Base-by-base conservation (phyloP, 2,329 filamentous ascomycete genomes). In the Cyanodermella asteris region DNA sequence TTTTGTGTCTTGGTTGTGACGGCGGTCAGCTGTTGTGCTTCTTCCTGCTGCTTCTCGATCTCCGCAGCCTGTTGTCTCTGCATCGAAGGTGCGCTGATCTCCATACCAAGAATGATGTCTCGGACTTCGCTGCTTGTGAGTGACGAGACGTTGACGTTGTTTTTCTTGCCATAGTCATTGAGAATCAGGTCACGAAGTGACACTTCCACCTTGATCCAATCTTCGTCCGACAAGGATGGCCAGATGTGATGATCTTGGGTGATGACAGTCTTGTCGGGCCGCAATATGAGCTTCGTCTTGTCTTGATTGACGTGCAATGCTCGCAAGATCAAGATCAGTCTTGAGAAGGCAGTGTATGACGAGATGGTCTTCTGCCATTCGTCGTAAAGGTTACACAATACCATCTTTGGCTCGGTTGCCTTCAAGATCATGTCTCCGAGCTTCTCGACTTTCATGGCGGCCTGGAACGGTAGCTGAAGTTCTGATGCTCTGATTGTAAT, bases 161-260 rank as follows among this genome's bases (percentile, higher is more conserved):
- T 97, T 65, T 97, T 97, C 66, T 94, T 97, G 44, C 87, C 87
- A 45, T 97, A 97, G 46, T 97, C 87, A 38, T 94, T 93, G 37
- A 97, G 47, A 40, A 97, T 97, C 36, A 97, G 57, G 57, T 97
- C 87, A 47, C 87, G 73, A 20, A 97, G 59, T 44, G 91, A 78
- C 22, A 81, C 81, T 59, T 97, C 87, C n/a, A 97, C 80, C 65
- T 93, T 93, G 52, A 97, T 87, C 87, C 87, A 97, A 34, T 91
- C 82, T 39, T 97, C 87, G 35, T 97, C 87, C 0, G 77, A 72
- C 28, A 97, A 56, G 0, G 80, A 73, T 1, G 87, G 87, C 87
- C 87, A 97, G 45, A 97, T 97, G 47, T 97, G 87, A 53, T 97
- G 87, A 43, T 94, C 82, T 39, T 94, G 81, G 0, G 87, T 97